Evolutionary conservation across 2,329 filamentous ascomycete genomes (phyloP).

Genomic region (Bipolaris oryzae): DNA sequence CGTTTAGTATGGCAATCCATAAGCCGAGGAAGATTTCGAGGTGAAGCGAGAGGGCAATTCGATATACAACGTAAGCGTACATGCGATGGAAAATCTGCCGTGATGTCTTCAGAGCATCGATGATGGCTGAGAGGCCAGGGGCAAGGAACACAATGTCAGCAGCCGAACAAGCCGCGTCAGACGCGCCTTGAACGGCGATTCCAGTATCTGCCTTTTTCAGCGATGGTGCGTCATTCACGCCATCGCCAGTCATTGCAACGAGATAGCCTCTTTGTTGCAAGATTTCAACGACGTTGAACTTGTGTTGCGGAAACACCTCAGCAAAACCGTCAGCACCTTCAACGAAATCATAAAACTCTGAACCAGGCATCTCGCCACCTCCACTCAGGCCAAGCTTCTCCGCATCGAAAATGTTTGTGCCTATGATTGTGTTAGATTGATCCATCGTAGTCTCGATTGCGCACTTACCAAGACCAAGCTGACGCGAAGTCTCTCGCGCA

Average conservation of each 20-base stretch:
- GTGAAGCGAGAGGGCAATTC: slow-evolving; percentile 89
- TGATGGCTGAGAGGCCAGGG: slow-evolving; percentile 88
- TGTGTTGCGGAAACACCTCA: slow-evolving; percentile 93
- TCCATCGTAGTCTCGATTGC: not conserved
- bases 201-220: slow-evolving; percentile 96
- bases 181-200: slow-evolving; percentile 92
- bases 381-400: slow-evolving; percentile 89
- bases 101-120: slow-evolving; percentile 89
- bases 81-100: slow-evolving; percentile 96
- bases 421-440: slow-evolving; percentile 1
- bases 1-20: slow-evolving; percentile 88
- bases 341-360: slow-evolving; percentile 93
- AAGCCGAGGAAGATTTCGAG: slow-evolving; percentile 90
- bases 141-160: slow-evolving; percentile 94
- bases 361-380: slow-evolving; percentile 90
- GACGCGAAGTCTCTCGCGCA: slow-evolving; percentile 86
- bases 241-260: slow-evolving; percentile 95
- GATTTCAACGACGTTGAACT: slow-evolving; percentile 93
- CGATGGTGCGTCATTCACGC: slow-evolving; percentile 92
- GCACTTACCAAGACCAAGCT: slow-evolving; percentile 72
- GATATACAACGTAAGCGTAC: slow-evolving; percentile 95
- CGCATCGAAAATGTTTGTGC: slow-evolving; percentile 92
- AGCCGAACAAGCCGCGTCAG: slow-evolving; percentile 86
- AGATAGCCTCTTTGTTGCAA: slow-evolving; percentile 91
- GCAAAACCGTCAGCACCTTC: slow-evolving; percentile 95